Evolutionary conservation across 768 basidiomycete species (phyloP), one percentile per base, ranked within the genome.

Genomic region (Russula lepida): DNA sequence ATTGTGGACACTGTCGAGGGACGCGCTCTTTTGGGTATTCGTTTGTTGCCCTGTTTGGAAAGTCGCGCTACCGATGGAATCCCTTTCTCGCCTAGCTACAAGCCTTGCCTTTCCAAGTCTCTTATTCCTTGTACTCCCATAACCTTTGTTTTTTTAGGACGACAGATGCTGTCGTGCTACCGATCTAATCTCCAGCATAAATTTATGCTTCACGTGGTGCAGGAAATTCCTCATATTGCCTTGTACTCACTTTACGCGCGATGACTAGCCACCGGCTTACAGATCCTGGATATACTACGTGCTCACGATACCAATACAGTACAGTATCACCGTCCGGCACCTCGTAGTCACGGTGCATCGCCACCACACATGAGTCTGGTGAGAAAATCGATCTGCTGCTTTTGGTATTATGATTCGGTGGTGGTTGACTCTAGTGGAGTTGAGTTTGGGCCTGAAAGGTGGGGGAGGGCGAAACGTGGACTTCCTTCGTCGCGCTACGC

Each of bases 21-120:
- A 27, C 41, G 25, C 41, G 54, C 64, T 27, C 28, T 64, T 59
- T 64, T 64, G 64, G 64, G 48, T 30, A 52, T 56, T 60, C 58
- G 64, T 64, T 66, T 66, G 64, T 66, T 54, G 57, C 63, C 55
- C 54, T 28, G 33, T 64, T 56, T 39, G 62, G 64, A 1, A 60
- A 55, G 21, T 44, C 48, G 15, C 49, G 9, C 54, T 51, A 44
- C 56, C 52, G 43, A 39, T 54, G 33, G 52, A 25, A 50, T 39
- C 47, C 43, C 43, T 54, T 52, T 27, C 25, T 59, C 52, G 51
- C 44, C 32, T 54, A 44, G 3, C 8, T 33, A 60, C 53, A 62
- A 62, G 52, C 61, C 50, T 58, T 63, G 28, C 62, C 62, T 63
- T 63, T 63, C 62, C 47, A 27, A 58, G 56, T 15, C 23, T 8